Percentiles rank a stretch among this genome's conserved stretches.
Conservation (phyloP, 106 monocot genomes). For the Acorus calamus region DNA sequence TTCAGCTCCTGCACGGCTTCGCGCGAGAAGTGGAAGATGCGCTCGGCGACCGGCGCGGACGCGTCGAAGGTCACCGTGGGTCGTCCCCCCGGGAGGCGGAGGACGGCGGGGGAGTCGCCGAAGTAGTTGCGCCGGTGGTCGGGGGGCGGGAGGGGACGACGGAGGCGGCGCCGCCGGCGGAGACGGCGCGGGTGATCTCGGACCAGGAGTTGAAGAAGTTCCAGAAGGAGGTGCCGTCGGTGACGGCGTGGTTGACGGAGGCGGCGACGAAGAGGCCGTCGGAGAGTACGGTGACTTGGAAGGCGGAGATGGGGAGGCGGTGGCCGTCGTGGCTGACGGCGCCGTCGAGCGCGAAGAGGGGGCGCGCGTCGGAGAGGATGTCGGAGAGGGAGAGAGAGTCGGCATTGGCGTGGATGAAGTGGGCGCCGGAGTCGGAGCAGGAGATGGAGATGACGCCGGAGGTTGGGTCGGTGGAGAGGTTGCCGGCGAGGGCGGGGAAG, state of each 20-base stretch:
- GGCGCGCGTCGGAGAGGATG: constrained; percentile 30
- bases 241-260: constrained; percentile 76
- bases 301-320: constrained; percentile 54
- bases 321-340: constrained; percentile 69
- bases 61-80: constrained; percentile 48
- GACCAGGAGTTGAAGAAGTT: constrained; percentile 91
- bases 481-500: constrained; percentile 73
- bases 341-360: constrained; percentile 52
- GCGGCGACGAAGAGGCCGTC: constrained; percentile 73
- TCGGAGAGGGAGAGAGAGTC: constrained; percentile 24
- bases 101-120: constrained; percentile 46
- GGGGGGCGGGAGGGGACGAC: constrained; percentile 22
- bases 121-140: constrained; percentile 69
- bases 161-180: neutral
- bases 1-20: constrained; percentile 50
- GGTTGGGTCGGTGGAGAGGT: constrained; percentile 36
- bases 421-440: constrained; percentile 60
- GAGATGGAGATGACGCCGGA: constrained; percentile 38
- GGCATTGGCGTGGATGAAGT: constrained; percentile 54
- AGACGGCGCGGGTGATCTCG: constrained; percentile 44
- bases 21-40: constrained; percentile 56
- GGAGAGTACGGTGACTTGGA: constrained; percentile 73
- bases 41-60: constrained; percentile 43
- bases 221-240: constrained; percentile 93
- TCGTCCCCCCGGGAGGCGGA: constrained; percentile 31